A percentile compares a stretch with the other conserved stretches of the same genome.
These are phyloP conservation scores for Linnemannia zychae DNA, from an alignment of 192 early-diverging fungal genomes.

Conservation along the genomic window DNA sequence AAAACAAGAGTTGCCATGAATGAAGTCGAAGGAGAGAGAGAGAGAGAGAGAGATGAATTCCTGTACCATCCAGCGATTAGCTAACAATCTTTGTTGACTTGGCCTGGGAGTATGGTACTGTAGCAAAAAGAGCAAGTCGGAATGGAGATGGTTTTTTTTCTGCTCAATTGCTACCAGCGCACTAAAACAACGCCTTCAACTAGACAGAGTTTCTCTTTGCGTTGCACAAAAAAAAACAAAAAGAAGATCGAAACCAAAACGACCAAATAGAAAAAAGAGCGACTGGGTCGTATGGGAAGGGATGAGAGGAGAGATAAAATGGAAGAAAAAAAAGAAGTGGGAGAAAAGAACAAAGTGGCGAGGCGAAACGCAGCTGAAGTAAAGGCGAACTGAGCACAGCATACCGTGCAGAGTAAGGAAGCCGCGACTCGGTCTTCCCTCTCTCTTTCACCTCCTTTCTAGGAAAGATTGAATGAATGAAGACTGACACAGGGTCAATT, in stretches of 20 bases:
- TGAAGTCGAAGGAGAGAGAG: neutral
- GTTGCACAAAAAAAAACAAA: neutral
- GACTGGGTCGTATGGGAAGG: neutral
- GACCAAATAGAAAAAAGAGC: neutral
- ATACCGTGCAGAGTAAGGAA: neutral
- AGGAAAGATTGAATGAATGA: neutral
- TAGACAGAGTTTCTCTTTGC: neutral
- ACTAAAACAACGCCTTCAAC: neutral
- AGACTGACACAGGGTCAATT: neutral
- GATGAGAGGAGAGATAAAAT: neutral
- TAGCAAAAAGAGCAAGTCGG: neutral
- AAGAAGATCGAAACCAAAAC: neutral
- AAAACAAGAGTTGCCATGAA: neutral
- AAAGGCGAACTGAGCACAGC: neutral
- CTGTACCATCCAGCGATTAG: neutral
- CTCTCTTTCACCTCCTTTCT: neutral
- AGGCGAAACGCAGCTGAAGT: neutral
- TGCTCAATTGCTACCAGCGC: neutral
- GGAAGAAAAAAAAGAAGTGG: neutral
- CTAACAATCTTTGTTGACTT: neutral
- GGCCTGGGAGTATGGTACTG: neutral
- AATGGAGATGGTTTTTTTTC: neutral
- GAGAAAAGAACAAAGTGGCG: neutral
- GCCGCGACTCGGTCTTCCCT: neutral
- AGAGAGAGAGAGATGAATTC: neutral